Evolutionary conservation across 257 asterid species (phyloP).

Genomic region (Lycium ferocissimum): DNA sequence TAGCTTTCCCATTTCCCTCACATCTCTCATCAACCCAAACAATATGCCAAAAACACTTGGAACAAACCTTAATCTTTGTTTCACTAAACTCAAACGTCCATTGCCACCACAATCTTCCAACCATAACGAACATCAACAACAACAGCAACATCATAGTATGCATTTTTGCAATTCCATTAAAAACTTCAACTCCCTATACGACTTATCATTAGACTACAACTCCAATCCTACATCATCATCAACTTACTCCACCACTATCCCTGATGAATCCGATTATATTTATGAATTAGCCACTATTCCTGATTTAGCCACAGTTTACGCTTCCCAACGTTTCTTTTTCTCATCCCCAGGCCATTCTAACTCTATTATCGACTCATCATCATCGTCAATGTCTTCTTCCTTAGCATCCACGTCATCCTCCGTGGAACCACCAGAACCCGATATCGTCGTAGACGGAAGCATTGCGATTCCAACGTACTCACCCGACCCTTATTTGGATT

Average conservation of each 20-base stretch:
- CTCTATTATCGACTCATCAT: slow-evolving; percentile 81
- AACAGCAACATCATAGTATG: slow-evolving; percentile 41
- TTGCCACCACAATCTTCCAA: slow-evolving; percentile 44
- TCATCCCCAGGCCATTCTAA: slow-evolving; percentile 92
- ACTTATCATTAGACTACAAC: slow-evolving; percentile 44
- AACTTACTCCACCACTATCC: slow-evolving; percentile 24
- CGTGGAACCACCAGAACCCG: slow-evolving; percentile 39
- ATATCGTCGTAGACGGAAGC: slow-evolving; percentile 48
- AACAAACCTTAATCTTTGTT: slow-evolving; percentile 62
- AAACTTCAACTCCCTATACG: slow-evolving; percentile 80
- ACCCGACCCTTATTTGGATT: slow-evolving; percentile 80
- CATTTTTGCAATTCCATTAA: slow-evolving; percentile 51
- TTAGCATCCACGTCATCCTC: slow-evolving; percentile 56
- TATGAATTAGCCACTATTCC: slow-evolving; percentile 44
- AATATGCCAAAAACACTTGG: slow-evolving; percentile 52
- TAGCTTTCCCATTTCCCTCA: not conserved
- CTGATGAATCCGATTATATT: slow-evolving; percentile 40
- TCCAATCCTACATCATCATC: slow-evolving; percentile 27
- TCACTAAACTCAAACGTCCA: slow-evolving; percentile 57
- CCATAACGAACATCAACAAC: not conserved
- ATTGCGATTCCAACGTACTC: slow-evolving; percentile 78
- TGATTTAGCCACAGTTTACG: slow-evolving; percentile 66
- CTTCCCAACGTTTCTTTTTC: slow-evolving; percentile 92
- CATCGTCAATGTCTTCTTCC: slow-evolving; percentile 47
- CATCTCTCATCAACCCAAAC: slow-evolving; percentile 9